These are phyloP conservation scores for Corchorus capsularis DNA, from an alignment of 345 rosid species.

Conservation along the genomic window DNA sequence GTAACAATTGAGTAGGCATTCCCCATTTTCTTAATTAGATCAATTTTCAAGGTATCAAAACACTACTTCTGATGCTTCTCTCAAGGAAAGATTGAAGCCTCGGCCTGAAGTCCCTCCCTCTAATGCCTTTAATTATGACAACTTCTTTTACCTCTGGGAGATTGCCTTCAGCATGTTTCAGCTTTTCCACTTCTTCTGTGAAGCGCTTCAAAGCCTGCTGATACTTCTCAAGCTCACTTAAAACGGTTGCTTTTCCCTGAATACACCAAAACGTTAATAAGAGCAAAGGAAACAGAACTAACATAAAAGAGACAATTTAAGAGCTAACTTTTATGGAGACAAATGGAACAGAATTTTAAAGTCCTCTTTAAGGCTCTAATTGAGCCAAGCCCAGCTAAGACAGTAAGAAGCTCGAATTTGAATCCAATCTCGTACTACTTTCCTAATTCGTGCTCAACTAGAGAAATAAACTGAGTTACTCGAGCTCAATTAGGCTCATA, in stretches of 20 bases:
- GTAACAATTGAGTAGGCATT: not conserved
- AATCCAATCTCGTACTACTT: not conserved
- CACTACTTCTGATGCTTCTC: not conserved
- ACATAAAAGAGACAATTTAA: not conserved
- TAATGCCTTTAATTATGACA: not conserved
- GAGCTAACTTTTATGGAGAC: no score
- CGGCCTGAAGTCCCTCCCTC: not conserved
- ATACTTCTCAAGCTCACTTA: conserved; percentile 64
- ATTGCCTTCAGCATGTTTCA: conserved; percentile 69
- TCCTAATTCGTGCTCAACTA: not conserved
- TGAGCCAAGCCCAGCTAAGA: not conserved
- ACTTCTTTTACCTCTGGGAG: conserved; percentile 72
- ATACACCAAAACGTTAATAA: not conserved
- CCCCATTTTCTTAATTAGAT: not conserved
- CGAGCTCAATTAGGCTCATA: not conserved
- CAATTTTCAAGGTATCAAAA: not conserved
- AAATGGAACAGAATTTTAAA: no score
- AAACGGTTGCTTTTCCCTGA: conserved; percentile 63
- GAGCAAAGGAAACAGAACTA: not conserved
- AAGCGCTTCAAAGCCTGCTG: conserved; percentile 62
- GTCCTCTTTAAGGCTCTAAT: not conserved
- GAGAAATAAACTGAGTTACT: not conserved
- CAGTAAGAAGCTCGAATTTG: not conserved
- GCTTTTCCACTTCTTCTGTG: conserved; percentile 68
- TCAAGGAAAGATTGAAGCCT: not conserved